Conservation (phyloP, 1,284 basidiomycete species). For the Moesziomyces sp. region DNA sequence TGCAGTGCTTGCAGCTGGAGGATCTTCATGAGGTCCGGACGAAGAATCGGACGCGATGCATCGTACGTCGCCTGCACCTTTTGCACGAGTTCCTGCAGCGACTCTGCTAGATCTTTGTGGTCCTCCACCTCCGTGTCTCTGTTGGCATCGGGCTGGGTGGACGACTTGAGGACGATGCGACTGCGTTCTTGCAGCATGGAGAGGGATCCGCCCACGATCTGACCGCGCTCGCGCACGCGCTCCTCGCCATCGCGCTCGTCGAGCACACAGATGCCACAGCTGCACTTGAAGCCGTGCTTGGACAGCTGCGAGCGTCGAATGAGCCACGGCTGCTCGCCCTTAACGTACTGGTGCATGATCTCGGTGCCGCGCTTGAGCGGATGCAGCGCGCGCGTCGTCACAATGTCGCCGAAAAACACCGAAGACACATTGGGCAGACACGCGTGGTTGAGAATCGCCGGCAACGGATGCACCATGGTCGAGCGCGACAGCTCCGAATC, state of each 20-base stretch:
- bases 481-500: slow-evolving; percentile 52
- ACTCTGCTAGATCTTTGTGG: slow-evolving; percentile 51
- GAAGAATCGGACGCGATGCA: slow-evolving; percentile 26
- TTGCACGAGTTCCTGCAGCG: slow-evolving; percentile 44
- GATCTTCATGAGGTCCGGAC: slow-evolving; percentile 60
- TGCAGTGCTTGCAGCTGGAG: slow-evolving; percentile 50
- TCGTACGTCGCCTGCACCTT: slow-evolving; percentile 57
- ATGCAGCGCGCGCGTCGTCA: slow-evolving; percentile 62
- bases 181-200: slow-evolving; percentile 59
- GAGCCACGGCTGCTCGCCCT: slow-evolving; percentile 59
- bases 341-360: slow-evolving; percentile 67
- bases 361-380: slow-evolving; percentile 58
- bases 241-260: slow-evolving; percentile 58
- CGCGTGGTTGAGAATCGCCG: slow-evolving; percentile 66
- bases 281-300: slow-evolving; percentile 65
- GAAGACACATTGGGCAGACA: slow-evolving; percentile 66
- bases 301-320: slow-evolving; percentile 55
- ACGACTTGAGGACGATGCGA: slow-evolving; percentile 53
- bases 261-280: slow-evolving; percentile 56
- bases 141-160: slow-evolving; percentile 1
- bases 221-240: slow-evolving; percentile 34
- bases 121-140: slow-evolving; percentile 27
- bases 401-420: slow-evolving; percentile 64
- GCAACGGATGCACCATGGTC: slow-evolving; percentile 66
- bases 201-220: slow-evolving; percentile 50